phyloP scores from a whole-genome alignment of 257 asterid species.

The Salvia miltiorrhiza region DNA sequence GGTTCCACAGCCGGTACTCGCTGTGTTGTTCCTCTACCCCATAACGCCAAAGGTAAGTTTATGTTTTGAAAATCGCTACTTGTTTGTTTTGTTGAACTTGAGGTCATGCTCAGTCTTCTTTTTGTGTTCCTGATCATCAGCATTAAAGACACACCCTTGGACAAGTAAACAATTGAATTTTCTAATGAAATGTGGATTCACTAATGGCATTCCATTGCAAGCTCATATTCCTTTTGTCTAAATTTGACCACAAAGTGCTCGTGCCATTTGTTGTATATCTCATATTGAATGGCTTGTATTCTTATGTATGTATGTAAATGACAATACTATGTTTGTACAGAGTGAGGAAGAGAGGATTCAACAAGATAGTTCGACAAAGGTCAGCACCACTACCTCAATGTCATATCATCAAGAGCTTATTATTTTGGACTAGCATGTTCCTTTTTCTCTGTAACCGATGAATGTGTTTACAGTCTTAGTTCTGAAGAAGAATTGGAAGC shows the following conservation, averaged over 20 bases:
- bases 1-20: constrained; percentile 95
- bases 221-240: not conserved
- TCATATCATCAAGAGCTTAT: not conserved
- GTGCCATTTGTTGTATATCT: not conserved
- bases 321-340: constrained; percentile 39
- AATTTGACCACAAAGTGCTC: constrained; percentile 1
- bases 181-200: not conserved
- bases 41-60: constrained; percentile 57
- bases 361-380: constrained; percentile 62
- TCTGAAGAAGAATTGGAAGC: not conserved
- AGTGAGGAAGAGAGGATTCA: constrained; percentile 80
- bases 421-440: not conserved
- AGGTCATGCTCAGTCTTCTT: not conserved
- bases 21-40: constrained; percentile 87
- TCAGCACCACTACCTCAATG: constrained; percentile 20
- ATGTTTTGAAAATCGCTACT: not conserved
- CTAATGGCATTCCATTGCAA: not conserved
- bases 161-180: not conserved
- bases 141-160: not conserved
- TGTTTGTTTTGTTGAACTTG: no score
- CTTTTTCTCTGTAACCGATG: not conserved
- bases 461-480: constrained; percentile 1
- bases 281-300: not conserved
- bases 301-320: constrained; percentile 12
- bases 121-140: not conserved